phyloP scores from a whole-genome alignment of 768 basidiomycete genomes.

The Russula foetens region DNA sequence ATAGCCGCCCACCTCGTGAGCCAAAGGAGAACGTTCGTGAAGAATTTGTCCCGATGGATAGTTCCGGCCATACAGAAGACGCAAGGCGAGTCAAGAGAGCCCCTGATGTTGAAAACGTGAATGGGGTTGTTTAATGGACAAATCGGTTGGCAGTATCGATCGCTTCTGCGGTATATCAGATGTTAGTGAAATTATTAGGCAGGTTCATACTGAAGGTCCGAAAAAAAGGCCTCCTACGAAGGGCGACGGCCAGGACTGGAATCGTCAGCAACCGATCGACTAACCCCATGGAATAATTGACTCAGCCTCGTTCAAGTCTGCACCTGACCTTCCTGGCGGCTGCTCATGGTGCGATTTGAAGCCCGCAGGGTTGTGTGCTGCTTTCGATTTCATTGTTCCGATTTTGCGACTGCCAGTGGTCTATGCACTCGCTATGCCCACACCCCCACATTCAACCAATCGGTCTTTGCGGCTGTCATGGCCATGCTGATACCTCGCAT shows the following conservation, averaged over 20 bases:
- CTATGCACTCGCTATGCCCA: too few species aligned
- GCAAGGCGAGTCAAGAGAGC: background rate
- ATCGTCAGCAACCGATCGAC: background rate
- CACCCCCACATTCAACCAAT: background rate
- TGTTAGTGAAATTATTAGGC: background rate
- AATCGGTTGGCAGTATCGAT: background rate
- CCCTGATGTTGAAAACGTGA: background rate
- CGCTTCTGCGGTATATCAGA: background rate
- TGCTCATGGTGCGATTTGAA: background rate
- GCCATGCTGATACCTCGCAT: conserved; percentile 54
- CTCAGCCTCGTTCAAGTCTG: background rate
- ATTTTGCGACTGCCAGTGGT: background rate
- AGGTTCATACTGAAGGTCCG: background rate
- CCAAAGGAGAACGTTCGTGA: background rate
- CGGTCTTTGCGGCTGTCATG: conserved; percentile 29
- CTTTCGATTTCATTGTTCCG: background rate
- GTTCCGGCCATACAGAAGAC: background rate
- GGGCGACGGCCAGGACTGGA: background rate
- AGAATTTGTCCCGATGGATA: background rate
- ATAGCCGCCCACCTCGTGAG: background rate
- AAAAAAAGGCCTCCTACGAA: background rate
- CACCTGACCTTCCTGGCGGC: background rate
- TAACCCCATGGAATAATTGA: background rate
- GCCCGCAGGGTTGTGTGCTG: background rate
- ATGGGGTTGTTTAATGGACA: too few species aligned